These are phyloP conservation scores for Alternaria arborescens DNA, from an alignment of 2,329 filamentous ascomycete genomes.

Conservation along the genomic window DNA sequence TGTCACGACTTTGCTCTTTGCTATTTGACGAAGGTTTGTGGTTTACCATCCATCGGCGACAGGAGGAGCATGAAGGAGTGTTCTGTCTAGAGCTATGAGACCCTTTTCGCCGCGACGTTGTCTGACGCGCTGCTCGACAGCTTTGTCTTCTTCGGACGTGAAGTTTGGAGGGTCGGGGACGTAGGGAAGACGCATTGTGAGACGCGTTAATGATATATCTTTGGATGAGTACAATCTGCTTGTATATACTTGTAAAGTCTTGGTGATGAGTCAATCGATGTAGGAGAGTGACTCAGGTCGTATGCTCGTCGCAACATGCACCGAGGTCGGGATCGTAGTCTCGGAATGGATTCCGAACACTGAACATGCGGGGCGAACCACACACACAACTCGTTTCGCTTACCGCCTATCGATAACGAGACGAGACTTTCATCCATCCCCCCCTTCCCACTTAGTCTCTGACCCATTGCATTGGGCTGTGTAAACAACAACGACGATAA, in stretches of 20 bases:
- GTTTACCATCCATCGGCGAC: constrained; percentile 63
- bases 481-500: neutral
- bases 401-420: constrained; percentile 20
- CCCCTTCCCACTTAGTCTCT: neutral
- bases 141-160: constrained; percentile 57
- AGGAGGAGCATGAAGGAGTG: constrained; percentile 63
- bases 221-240: too few species aligned
- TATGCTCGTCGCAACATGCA: neutral
- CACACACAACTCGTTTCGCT: constrained; percentile 1
- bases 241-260: neutral
- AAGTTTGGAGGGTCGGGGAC: constrained; percentile 61
- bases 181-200: constrained; percentile 64
- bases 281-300: neutral
- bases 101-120: constrained; percentile 60
- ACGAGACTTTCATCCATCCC: constrained; percentile 13
- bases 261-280: neutral
- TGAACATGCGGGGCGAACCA: constrained; percentile 4
- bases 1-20: neutral
- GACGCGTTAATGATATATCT: neutral
- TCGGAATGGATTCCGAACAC: constrained; percentile 23
- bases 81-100: constrained; percentile 62
- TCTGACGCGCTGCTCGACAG: constrained; percentile 61
- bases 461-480: neutral
- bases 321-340: constrained; percentile 1
- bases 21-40: too few species aligned